A percentile compares a stretch with the other conserved stretches of the same genome.
These are phyloP conservation scores for Saturnispora ahearnii DNA, from an alignment of 805 yeast species.

Conservation along the genomic window DNA sequence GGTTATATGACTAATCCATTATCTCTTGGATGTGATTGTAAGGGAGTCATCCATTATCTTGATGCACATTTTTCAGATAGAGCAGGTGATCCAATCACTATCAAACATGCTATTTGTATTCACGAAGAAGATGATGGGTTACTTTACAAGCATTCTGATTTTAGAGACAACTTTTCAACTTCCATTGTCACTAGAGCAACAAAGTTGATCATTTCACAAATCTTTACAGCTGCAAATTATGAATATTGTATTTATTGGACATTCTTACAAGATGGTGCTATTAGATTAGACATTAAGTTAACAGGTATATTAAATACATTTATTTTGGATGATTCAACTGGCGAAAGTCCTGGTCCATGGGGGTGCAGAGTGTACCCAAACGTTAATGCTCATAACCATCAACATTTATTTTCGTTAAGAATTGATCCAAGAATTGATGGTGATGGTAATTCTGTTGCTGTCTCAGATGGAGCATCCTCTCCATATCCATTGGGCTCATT, in stretches of 20 bases:
- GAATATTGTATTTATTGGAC: conserved; percentile 81
- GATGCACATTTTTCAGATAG: conserved; percentile 70
- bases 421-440: conserved; percentile 78
- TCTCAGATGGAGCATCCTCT: conserved; percentile 53
- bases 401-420: conserved; percentile 72
- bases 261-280: conserved; percentile 77
- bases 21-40: conserved; percentile 75
- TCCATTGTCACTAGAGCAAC: conserved; percentile 69
- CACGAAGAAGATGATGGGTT: conserved; percentile 84
- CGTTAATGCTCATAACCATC: conserved; percentile 81
- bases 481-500: conserved; percentile 53
- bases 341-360: conserved; percentile 64
- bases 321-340: conserved; percentile 50
- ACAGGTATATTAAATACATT: conserved; percentile 79
- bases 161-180: conserved; percentile 70
- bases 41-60: conserved; percentile 75
- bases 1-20: conserved; percentile 79
- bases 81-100: conserved; percentile 58
- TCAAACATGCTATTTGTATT: conserved; percentile 72
- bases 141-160: conserved; percentile 74
- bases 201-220: conserved; percentile 64
- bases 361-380: conserved; percentile 75
- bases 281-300: conserved; percentile 67
- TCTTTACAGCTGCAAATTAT: conserved; percentile 80
- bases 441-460: conserved; percentile 64